phyloP scores from a whole-genome alignment of 345 rosid species.

The Dipteronia sinensis region DNA sequence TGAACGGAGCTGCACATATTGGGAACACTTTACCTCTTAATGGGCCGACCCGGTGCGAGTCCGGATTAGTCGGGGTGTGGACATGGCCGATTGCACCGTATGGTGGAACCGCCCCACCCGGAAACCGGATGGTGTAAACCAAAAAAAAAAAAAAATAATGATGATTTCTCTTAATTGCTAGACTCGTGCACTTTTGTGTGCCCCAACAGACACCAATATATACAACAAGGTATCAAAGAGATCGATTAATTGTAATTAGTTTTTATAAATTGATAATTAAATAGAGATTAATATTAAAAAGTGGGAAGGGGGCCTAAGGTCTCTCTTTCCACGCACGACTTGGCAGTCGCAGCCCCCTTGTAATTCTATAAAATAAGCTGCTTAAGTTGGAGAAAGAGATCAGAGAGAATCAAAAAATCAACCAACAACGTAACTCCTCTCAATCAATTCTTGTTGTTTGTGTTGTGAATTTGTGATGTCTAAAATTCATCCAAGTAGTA shows the following conservation, averaged over 20 bases:
- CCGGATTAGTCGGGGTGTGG: too few relatives aligned
- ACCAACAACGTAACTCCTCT: not conserved
- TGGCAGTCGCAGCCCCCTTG: not conserved
- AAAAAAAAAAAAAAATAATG: constrained; percentile 14
- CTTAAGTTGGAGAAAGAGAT: not conserved
- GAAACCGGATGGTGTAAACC: too few relatives aligned
- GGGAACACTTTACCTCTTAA: too few relatives aligned
- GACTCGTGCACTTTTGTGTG: constrained; percentile 17
- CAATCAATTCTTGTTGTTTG: not conserved
- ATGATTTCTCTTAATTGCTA: constrained; percentile 14
- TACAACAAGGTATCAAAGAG: not conserved
- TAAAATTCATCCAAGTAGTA: constrained; percentile 42
- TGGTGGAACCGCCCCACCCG: too few relatives aligned
- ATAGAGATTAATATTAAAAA: too few relatives aligned
- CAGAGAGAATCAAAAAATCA: not conserved
- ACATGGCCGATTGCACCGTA: too few relatives aligned
- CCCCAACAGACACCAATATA: not conserved
- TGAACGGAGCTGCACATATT: too few relatives aligned
- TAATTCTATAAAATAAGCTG: not conserved
- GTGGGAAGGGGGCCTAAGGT: too few relatives aligned
- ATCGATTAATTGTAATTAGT: not conserved
- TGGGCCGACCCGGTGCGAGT: too few relatives aligned
- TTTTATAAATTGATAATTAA: not conserved
- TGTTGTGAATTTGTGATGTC: constrained; percentile 28
- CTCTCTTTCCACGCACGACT: constrained; percentile 7